Percentiles rank a stretch among this genome's conserved stretches.
phyloP scores from a whole-genome alignment of 257 asterid species.

The Solanum gandarillasii region DNA sequence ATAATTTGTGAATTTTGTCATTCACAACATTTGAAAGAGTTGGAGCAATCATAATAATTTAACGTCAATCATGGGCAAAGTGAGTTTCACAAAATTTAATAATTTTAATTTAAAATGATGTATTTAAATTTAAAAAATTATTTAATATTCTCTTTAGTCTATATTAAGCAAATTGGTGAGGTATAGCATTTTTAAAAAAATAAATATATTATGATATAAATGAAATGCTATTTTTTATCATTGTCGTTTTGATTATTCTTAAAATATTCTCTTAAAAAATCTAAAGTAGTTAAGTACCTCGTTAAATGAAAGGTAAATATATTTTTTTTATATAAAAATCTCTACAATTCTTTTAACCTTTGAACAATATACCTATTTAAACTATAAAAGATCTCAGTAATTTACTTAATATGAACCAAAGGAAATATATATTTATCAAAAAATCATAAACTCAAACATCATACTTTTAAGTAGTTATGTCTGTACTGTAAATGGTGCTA shows the following conservation, averaged over 20 bases:
- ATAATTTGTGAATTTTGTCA: too few relatives aligned
- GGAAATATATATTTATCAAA: background rate
- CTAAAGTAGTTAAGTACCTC: too few relatives aligned
- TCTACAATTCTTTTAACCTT: too few relatives aligned
- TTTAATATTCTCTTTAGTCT: background rate
- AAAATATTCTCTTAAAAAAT: too few relatives aligned
- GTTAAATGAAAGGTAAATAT: too few relatives aligned
- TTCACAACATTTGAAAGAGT: background rate
- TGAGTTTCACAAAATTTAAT: background rate
- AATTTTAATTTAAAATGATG: background rate
- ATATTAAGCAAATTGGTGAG: background rate
- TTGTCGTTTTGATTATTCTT: too few relatives aligned
- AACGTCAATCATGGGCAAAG: background rate
- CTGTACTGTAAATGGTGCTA: background rate
- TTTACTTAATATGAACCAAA: too few relatives aligned
- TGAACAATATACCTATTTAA: too few relatives aligned
- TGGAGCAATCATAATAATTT: background rate
- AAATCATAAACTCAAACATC: background rate
- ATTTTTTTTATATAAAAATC: too few relatives aligned
- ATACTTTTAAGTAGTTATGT: background rate
- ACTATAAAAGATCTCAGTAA: too few relatives aligned
- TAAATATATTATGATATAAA: too few relatives aligned
- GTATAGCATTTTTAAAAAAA: background rate
- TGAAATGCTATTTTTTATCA: too few relatives aligned
- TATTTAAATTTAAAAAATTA: background rate